Evolutionary conservation across 1,284 basidiomycete genomes (phyloP).

Genomic region (Vanrija humicola): DNA sequence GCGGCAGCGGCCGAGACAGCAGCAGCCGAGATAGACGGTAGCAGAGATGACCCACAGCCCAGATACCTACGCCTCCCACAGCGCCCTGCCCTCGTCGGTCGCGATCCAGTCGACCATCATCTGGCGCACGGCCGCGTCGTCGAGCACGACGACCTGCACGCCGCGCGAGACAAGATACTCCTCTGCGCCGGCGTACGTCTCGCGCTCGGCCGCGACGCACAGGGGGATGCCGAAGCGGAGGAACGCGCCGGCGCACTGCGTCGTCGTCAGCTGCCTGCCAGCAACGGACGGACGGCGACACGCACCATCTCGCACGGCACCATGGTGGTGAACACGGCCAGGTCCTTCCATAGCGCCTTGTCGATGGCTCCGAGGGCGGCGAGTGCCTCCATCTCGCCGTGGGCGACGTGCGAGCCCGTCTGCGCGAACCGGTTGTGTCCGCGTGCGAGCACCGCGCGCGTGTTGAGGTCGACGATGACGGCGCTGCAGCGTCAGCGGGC

Average conservation of each 20-base stretch:
- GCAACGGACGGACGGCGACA: no score
- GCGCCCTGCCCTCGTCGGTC: constrained; percentile 3
- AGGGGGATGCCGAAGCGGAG: not conserved
- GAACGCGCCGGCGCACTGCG: no score
- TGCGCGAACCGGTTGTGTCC: constrained; percentile 35
- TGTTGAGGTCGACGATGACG: constrained; percentile 32
- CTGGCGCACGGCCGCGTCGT: not conserved
- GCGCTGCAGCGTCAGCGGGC: constrained; percentile 13
- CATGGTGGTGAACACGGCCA: no score
- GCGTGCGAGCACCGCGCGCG: constrained; percentile 24
- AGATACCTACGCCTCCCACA: constrained; percentile 3
- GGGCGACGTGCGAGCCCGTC: constrained; percentile 22
- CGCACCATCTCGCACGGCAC: no score
- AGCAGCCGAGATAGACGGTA: no score
- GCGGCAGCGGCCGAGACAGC: no score
- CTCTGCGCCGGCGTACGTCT: not conserved
- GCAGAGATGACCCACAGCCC: constrained; percentile 3
- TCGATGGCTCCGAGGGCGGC: not conserved
- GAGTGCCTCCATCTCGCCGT: constrained; percentile 33
- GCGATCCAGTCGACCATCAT: constrained; percentile 12
- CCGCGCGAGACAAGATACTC: not conserved
- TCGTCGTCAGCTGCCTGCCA: no score
- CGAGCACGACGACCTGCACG: constrained; percentile 2
- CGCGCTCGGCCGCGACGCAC: constrained; percentile 3
- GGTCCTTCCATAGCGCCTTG: no score